These are phyloP conservation scores for Daldinia decipiens DNA, from an alignment of 495 filamentous ascomycete species.

Conservation along the genomic window DNA sequence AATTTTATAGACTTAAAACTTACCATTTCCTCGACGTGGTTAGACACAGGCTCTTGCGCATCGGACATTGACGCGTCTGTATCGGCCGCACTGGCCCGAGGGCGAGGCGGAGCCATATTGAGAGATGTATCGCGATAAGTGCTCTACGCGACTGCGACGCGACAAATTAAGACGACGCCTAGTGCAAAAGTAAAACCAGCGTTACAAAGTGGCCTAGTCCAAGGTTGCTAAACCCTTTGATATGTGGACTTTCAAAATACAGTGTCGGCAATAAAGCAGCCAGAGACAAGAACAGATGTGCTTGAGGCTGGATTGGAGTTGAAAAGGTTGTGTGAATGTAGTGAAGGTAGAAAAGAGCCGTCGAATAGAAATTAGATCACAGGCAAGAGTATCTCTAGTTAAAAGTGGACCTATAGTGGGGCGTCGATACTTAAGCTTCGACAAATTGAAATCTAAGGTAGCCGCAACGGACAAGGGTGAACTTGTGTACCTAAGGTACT, in stretches of 20 bases:
- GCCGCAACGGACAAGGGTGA: not conserved
- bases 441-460: slow-evolving; percentile 9
- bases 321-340: slow-evolving; percentile 23
- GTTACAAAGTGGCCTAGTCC: not conserved
- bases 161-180: slow-evolving; percentile 26
- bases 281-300: slow-evolving; percentile 10
- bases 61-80: slow-evolving; percentile 69
- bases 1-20: slow-evolving; percentile 29
- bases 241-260: not conserved
- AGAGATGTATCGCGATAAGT: slow-evolving; percentile 36
- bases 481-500: not conserved
- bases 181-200: not conserved
- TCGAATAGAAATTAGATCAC: slow-evolving; percentile 24
- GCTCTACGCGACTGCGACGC: slow-evolving; percentile 55
- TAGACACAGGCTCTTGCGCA: slow-evolving; percentile 61
- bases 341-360: slow-evolving; percentile 8
- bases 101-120: slow-evolving; percentile 70
- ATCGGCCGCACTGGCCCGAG: slow-evolving; percentile 59
- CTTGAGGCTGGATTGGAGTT: slow-evolving; percentile 6
- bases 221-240: not conserved
- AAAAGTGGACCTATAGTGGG: slow-evolving; percentile 28
- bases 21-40: slow-evolving; percentile 60
- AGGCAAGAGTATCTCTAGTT: slow-evolving; percentile 7
- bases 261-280: not conserved
- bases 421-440: not conserved